Evolutionary conservation across 306 rosid species (phyloP), one percentile per base, ranked within the genome.

Genomic region (Luffa acutangula): DNA sequence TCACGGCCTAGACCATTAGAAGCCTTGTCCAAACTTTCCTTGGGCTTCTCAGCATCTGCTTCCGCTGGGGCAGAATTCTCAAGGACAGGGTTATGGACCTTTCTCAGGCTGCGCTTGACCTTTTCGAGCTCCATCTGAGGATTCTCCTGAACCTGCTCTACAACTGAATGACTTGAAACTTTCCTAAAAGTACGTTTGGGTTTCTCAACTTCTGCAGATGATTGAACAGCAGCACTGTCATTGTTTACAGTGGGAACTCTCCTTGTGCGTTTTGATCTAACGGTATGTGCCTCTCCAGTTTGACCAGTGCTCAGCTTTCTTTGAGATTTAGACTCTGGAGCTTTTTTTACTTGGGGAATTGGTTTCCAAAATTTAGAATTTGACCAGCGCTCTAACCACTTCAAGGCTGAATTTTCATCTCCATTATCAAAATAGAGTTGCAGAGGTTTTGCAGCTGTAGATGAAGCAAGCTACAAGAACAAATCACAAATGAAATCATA

Each of bases 71-170:
- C 87, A 75, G 89, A 78, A 81, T 85, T 88, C 83, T 93, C 98
- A 49, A 87, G 87, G 80, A 84, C 86, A 9, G 99, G 98, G 85
- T 83, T 96, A 66, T 91, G 96, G 83, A 96, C 93, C 93, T 89
- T 96, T 80, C 99, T 93, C 84, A 93, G 86, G 90, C 86, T 90
- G 25, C 96, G 97, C 56, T 96, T 96, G 75, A 96, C 89, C 90
- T 96, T 96, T 86, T 93, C 99, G 65, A 96, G 94, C 82, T 96
- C 99, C 86, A 43, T 69, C 86, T 96, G 98, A 64, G 98, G 93
- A 82, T 91, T 91, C 85, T 96, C 98, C 85, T 78, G 89, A 81
- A 84, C 86, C 49, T 88, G 84, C 20, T 93, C 94, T 0, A 87
- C 77, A 0, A 88, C 79, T 14, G 97, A 81, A 63, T 93, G 96